Conservation (phyloP, 192 early-diverging fungal species). For the Backusella psychrophila region DNA sequence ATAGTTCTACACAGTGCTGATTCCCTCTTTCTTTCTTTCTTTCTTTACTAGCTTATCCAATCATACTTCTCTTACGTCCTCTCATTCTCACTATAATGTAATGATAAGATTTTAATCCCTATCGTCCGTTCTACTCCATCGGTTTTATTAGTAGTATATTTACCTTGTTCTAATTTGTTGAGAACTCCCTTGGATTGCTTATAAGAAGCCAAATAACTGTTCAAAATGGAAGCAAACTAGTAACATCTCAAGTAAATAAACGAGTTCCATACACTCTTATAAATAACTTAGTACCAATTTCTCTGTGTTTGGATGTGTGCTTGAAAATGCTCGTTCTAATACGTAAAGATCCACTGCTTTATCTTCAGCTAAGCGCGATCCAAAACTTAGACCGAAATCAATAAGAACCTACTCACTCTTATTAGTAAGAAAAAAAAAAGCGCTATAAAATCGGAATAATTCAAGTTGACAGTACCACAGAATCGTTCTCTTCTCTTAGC, state of each 20-base stretch:
- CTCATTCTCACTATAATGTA: slow-evolving; percentile 62
- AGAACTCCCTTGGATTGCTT: slow-evolving; percentile 62
- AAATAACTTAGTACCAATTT: slow-evolving; percentile 51
- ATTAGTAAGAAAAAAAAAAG: slow-evolving; percentile 1
- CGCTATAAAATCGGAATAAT: background rate
- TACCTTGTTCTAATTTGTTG: slow-evolving; percentile 81
- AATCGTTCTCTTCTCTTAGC: slow-evolving; percentile 47
- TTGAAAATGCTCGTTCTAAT: slow-evolving; percentile 88
- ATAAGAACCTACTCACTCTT: slow-evolving; percentile 60
- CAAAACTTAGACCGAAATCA: slow-evolving; percentile 95
- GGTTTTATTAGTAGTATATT: background rate
- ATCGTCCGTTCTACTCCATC: background rate
- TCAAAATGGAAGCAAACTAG: slow-evolving; percentile 77
- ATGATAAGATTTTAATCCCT: background rate
- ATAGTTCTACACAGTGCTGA: no score
- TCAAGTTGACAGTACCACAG: slow-evolving; percentile 41
- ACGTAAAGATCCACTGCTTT: slow-evolving; percentile 99
- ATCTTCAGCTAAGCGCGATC: slow-evolving; percentile 84
- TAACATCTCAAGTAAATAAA: background rate
- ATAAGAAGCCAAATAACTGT: slow-evolving; percentile 53
- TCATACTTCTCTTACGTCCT: slow-evolving; percentile 81
- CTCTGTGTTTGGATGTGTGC: slow-evolving; percentile 90
- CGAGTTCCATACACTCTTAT: background rate
- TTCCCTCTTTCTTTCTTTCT: background rate
- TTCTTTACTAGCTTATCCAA: slow-evolving; percentile 40